Evolutionary conservation across 176 grass and related monocot genomes (phyloP), one percentile per base, ranked within the genome.

Genomic region (Poa pratensis): DNA sequence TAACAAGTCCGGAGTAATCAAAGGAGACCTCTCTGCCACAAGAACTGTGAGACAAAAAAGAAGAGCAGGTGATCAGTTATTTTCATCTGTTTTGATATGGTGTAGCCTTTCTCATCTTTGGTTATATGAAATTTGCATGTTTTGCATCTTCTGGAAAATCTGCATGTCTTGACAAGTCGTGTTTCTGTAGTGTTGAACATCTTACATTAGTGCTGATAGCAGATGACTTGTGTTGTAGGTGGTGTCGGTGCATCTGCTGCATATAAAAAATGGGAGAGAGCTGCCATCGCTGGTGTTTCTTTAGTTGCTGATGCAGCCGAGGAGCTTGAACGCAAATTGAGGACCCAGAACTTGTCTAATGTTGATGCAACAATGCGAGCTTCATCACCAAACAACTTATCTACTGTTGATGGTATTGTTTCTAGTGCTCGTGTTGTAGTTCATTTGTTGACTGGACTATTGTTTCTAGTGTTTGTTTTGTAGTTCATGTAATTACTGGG

Each of bases 241-340:
- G 96, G 93, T 20, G 34, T 66, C 49, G 45, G 87, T 89, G 90
- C 91, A 81, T 93, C 92, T 72, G 71, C 88, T 80, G 91, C 91
- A 65, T 99, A 96, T 84, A 99, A 88, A 75, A 96, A 89, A 88
- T 99, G 93, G 96, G 96, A 99, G 87, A 94, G 80, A 86, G 94
- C 96, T 59, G 93, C 96, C 71, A 99, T 96, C 55, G 96, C 94
- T 66, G 96, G 96, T 80, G 94, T 99, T 87, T 96, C 96, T 70
- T 95, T 99, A 78, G 96, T 99, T 87, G 96, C 96, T 89, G 96
- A 99, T 92, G 96, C 96, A 60, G 96, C 96, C 82, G 96, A 99
- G 83, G 90, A 99, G 72, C 90, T 99, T 13, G 94, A 99, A 73
- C 86, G 91, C 81, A 88, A 74, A n/a, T 77, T 80, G 39, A 32